Evolutionary conservation across 2,329 filamentous ascomycete genomes (phyloP).

Genomic region (Lachnellula hyalina): DNA sequence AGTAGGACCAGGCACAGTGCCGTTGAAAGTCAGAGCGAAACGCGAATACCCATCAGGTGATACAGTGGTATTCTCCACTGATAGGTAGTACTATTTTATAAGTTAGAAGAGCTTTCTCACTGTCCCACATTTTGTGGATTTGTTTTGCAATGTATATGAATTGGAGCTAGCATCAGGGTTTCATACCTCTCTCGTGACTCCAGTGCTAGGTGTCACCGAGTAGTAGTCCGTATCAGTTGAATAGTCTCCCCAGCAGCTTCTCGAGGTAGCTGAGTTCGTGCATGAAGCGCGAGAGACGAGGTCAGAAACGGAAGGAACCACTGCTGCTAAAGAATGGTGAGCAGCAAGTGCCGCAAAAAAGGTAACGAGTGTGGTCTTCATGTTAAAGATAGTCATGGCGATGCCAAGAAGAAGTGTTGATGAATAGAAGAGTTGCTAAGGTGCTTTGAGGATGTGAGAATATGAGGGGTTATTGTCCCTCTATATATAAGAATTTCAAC

Average conservation of each 20-base stretch:
- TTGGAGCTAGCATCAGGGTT: neutral
- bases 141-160: neutral
- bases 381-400: slow-evolving; percentile 15
- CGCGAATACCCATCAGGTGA: slow-evolving; percentile 36
- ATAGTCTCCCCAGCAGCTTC: slow-evolving; percentile 30
- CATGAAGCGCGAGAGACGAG: slow-evolving; percentile 19
- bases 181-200: slow-evolving; percentile 30
- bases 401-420: slow-evolving; percentile 12
- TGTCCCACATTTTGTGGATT: too few species aligned
- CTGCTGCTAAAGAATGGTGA: slow-evolving; percentile 18
- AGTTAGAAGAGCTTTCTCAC: neutral
- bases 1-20: slow-evolving; percentile 34
- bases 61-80: slow-evolving; percentile 23
- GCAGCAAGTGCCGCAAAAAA: slow-evolving; percentile 15
- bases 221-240: slow-evolving; percentile 30
- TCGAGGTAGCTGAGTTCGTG: slow-evolving; percentile 27
- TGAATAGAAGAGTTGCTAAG: neutral
- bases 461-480: neutral
- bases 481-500: neutral
- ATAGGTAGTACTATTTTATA: slow-evolving; percentile 21
- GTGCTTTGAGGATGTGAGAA: slow-evolving; percentile 2
- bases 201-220: slow-evolving; percentile 29
- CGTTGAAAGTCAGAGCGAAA: slow-evolving; percentile 49
- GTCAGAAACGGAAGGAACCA: slow-evolving; percentile 16
- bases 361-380: slow-evolving; percentile 26